A percentile compares a stretch with the other conserved stretches of the same genome.
Evolutionary conservation across 2,329 filamentous ascomycete genomes (phyloP).

Genomic region (Cladosporium halotolerans): DNA sequence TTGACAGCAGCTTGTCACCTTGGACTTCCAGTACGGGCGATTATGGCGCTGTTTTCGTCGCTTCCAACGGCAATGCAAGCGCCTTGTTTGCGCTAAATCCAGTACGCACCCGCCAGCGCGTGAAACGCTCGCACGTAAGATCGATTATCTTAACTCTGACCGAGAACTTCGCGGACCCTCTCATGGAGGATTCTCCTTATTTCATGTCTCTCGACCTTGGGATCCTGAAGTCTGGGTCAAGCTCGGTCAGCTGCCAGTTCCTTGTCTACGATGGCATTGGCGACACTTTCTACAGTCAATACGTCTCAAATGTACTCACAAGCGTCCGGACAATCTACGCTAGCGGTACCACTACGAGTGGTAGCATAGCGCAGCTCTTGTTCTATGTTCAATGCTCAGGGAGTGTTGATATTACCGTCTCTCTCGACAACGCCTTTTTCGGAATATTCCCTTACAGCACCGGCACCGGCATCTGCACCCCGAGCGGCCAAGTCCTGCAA

Average conservation of each 20-base stretch:
- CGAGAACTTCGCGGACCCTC: not conserved
- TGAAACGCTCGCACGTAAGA: no score
- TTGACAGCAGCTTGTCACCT: not conserved
- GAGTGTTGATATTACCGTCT: not conserved
- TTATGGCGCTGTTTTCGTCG: not conserved
- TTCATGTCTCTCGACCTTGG: not conserved
- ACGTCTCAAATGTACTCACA: not conserved
- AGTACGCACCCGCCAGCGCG: no score
- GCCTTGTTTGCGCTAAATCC: not conserved
- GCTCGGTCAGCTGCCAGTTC: not conserved
- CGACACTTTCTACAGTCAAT: not conserved
- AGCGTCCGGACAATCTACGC: not conserved
- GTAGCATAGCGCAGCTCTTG: not conserved
- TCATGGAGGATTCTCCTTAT: not conserved
- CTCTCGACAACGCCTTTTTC: slow-evolving; percentile 1
- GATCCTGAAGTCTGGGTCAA: not conserved
- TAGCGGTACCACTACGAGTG: not conserved
- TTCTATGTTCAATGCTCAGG: not conserved
- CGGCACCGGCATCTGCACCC: not conserved
- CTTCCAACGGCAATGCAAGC: not conserved
- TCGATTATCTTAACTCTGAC: not conserved
- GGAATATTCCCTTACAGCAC: not conserved
- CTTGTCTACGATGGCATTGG: not conserved
- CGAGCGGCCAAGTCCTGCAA: not conserved
- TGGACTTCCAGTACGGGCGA: not conserved